Evolutionary conservation across 1,284 basidiomycete genomes (phyloP).

Genomic region (Fomitopsis betulina): DNA sequence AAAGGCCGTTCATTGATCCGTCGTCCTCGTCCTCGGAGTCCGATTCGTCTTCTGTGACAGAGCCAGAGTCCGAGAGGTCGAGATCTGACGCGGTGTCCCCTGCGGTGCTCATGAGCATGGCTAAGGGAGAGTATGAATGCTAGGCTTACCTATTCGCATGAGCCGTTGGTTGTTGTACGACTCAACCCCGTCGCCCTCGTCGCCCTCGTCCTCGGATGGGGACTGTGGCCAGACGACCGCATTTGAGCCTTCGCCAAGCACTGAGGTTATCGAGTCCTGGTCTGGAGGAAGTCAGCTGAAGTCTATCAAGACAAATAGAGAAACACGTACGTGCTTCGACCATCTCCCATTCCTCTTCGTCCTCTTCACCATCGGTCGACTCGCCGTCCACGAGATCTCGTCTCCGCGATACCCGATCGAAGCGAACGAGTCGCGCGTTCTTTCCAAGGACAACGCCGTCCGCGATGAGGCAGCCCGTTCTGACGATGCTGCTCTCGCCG

Average conservation of each 20-base stretch:
- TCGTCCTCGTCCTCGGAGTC: conserved; percentile 30
- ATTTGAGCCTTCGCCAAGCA: conserved; percentile 59
- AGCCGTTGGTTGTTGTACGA: conserved; percentile 60
- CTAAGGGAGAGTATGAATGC: neutral
- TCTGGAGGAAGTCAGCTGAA: conserved; percentile 12
- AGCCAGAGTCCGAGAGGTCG: conserved; percentile 53
- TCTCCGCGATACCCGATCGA: conserved; percentile 64
- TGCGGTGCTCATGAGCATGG: conserved; percentile 20
- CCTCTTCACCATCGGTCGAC: conserved; percentile 31
- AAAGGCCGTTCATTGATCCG: conserved; percentile 24
- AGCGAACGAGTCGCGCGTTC: conserved; percentile 63
- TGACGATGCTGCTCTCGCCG: conserved; percentile 58
- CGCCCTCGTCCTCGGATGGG: conserved; percentile 48
- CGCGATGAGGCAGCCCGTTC: conserved; percentile 73
- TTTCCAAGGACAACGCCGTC: conserved; percentile 79
- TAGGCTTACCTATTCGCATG: conserved; percentile 59
- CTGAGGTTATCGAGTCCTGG: conserved; percentile 42
- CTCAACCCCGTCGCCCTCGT: conserved; percentile 55
- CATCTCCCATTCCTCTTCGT: conserved; percentile 62
- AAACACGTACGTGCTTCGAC: conserved; percentile 52
- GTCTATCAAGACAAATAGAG: neutral
- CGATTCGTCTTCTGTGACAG: conserved; percentile 37
- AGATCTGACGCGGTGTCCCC: conserved; percentile 61
- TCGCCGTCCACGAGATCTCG: conserved; percentile 32
- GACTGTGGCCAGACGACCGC: conserved; percentile 66